Evolutionary conservation across 2,329 filamentous ascomycete genomes (phyloP), one percentile per base, ranked within the genome.

Genomic region (Alternaria gansuensis): DNA sequence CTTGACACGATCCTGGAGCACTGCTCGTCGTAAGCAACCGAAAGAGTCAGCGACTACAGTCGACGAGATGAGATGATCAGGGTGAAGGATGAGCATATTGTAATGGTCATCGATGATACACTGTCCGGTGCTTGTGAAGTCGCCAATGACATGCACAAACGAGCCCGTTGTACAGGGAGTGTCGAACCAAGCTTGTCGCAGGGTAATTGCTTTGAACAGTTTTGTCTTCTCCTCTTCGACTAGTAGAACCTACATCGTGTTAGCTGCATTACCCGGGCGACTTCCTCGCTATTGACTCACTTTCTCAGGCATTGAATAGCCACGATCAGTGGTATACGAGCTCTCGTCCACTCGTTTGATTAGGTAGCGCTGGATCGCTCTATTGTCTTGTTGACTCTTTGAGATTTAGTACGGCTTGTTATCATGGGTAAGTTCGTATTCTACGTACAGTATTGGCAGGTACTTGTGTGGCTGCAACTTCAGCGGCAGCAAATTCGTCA

Each of bases 1-100:
- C 77, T 98, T 98, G 69, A 99, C 90, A 31, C 95, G 89, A 75
- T 99, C 94, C 76, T 98, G 93, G 26, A 99, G 85, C 1, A 98
- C 94, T 29, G 95, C 93, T 64, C 94, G 90, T 17, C 95, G 90
- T 74, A 91, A 89, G 74, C 95, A 99, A 24, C 88, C 89, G 75
- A 98, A 97, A 0, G 95, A 97, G 77, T 99, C 95, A n/a, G 93
- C 93, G 41, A 99, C 90, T 5, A 96, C 92, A 0, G 95, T 98
- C 3, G 95, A 90, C 2, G 95, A 98, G 52, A 99, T 90, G 33
- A 99, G 85, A 78, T 98, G 93, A 72, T 99, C 95, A 0, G 95
- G 95, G 72, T 99, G 93, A 13, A 99, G 80, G 57, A 99, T 93
- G 50, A 99, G 81, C 77, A 98, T 90, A 69, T 93, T 92, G 49